Evolutionary conservation across 257 asterid genomes (phyloP), one percentile per base, ranked within the genome.

Genomic region (Nicotiana sylvestris): DNA sequence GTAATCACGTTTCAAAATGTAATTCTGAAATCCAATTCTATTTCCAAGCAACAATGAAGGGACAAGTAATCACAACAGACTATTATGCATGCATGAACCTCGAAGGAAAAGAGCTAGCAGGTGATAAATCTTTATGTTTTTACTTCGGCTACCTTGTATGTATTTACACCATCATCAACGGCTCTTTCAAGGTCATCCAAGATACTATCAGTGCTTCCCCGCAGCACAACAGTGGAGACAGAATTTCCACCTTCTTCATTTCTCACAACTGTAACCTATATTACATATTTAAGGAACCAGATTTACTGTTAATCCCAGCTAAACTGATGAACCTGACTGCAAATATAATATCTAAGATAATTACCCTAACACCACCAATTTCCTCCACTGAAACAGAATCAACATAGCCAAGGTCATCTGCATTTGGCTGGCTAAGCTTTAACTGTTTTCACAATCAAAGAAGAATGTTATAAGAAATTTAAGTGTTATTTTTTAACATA

Each of bases 241-340:
- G 98, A 92, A 87, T 93, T 95, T 83, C 98, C 99, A 87, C 99
- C 99, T 87, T 90, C 96, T 86, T 95, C 98, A 81, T 91, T 97
- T 89, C 90, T 95, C 35, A 95, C 99, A 88, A 97, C 76, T n/a
- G 99, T 97, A 61, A 96, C 98, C 98, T 97, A 81, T 97, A 81
- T 81, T 3, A 84, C 30, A 84, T 51, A 76, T 27, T 51, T 27
- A 51, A 51, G 35, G 76, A 81, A 65, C 35, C 65, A 56, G 70
- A 68, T 62, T 72, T 64, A 76, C 80, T 51, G 27, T 35, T 12
- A 27, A 27, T 46, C 25, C 80, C 80, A 27, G 27, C 46, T 49
- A 76, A 51, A 76, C 80, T 51, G 35, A 76, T 3, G 27, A 49
- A 2, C 43, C 25, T 0, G 16, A 11, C 15, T 49, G 53, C 43